A percentile compares a stretch with the other conserved stretches of the same genome.
phyloP scores from a whole-genome alignment of 495 filamentous ascomycete species.

The Aspergillus homomorphus region DNA sequence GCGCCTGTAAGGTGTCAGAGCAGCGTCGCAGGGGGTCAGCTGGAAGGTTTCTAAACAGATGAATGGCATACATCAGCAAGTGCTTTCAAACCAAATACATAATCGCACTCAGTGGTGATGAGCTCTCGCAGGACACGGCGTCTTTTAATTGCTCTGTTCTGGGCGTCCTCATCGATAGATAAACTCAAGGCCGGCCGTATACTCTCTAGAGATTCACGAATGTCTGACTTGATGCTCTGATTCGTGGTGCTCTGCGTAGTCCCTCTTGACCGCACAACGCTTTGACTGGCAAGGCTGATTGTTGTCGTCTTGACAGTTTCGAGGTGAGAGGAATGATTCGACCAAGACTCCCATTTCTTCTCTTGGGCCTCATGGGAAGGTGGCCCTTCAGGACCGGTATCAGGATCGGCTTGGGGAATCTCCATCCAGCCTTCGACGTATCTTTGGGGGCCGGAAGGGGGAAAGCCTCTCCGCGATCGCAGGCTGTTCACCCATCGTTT shows the following conservation, averaged over 20 bases:
- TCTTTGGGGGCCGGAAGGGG: slow-evolving; percentile 24
- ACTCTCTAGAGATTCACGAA: slow-evolving; percentile 67
- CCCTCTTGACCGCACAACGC: slow-evolving; percentile 59
- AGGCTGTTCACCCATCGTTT: slow-evolving; percentile 57
- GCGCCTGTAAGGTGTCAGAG: slow-evolving; percentile 22
- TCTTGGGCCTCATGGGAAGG: slow-evolving; percentile 28
- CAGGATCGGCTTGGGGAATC: slow-evolving; percentile 30
- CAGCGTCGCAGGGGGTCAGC: background rate
- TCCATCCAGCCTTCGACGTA: slow-evolving; percentile 46
- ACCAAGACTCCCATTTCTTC: slow-evolving; percentile 54
- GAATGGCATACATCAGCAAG: slow-evolving; percentile 67
- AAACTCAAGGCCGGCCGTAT: slow-evolving; percentile 48
- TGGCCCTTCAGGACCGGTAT: slow-evolving; percentile 16
- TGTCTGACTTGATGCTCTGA: slow-evolving; percentile 53
- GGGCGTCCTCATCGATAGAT: slow-evolving; percentile 66
- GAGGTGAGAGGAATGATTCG: slow-evolving; percentile 72
- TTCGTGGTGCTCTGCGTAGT: slow-evolving; percentile 48
- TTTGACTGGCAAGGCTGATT: slow-evolving; percentile 66
- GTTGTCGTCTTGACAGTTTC: slow-evolving; percentile 74
- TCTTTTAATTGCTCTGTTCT: slow-evolving; percentile 66
- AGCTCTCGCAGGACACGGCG: slow-evolving; percentile 80
- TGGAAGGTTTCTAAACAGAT: background rate
- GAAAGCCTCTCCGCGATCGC: slow-evolving; percentile 35
- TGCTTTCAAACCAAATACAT: slow-evolving; percentile 81
- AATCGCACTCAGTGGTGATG: slow-evolving; percentile 80